phyloP scores from a whole-genome alignment of 805 yeast species.

The Pichia ethanolica region DNA sequence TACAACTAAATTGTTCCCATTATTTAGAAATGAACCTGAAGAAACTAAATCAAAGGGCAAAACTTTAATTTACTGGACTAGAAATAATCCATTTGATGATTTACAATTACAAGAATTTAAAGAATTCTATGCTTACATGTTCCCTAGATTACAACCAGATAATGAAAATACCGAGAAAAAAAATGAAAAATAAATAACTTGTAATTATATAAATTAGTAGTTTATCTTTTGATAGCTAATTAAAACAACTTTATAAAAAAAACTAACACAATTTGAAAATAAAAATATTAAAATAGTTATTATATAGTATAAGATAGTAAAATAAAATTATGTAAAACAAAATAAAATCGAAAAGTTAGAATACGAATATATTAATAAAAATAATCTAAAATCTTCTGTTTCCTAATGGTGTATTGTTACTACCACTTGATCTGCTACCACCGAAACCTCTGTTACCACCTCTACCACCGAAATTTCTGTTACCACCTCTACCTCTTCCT shows the following conservation, averaged over 20 bases:
- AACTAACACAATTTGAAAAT: too few relatives aligned
- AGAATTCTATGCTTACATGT: constrained; percentile 11
- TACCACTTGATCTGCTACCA: constrained; percentile 25
- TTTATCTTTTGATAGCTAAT: too few relatives aligned
- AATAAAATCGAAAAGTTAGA: too few relatives aligned
- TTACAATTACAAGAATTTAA: constrained; percentile 13
- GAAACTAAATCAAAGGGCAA: neutral
- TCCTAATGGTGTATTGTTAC: constrained; percentile 42
- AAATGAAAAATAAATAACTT: neutral
- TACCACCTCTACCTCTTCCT: constrained; percentile 28
- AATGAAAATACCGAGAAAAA: neutral
- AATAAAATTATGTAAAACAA: too few relatives aligned
- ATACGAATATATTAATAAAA: too few relatives aligned
- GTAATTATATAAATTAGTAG: too few relatives aligned
- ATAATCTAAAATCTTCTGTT: constrained; percentile 28
- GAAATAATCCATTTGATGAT: constrained; percentile 11
- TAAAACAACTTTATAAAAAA: too few relatives aligned
- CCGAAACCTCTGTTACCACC: constrained; percentile 28
- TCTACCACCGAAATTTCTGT: constrained; percentile 26
- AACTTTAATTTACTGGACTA: constrained; percentile 11
- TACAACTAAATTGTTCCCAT: neutral
- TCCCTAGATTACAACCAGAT: constrained; percentile 6
- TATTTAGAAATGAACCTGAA: neutral
- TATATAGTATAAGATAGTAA: too few relatives aligned
- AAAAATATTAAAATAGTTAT: too few relatives aligned